These are phyloP conservation scores for Pseudozyma thailandica DNA, from an alignment of 1,284 basidiomycete species.

Conservation along the genomic window DNA sequence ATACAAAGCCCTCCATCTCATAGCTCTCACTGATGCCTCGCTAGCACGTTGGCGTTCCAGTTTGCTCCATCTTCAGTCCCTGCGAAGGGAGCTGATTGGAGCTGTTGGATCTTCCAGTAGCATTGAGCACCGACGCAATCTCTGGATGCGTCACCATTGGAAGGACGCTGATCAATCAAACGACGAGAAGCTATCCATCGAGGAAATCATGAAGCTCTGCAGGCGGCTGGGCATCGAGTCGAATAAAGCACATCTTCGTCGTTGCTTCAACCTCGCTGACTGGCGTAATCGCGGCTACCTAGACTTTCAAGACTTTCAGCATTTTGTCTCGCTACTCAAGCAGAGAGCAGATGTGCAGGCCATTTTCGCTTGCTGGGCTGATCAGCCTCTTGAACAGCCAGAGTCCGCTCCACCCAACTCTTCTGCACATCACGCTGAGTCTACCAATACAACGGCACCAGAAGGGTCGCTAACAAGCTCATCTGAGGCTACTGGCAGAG, in stretches of 20 bases:
- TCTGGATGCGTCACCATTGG: constrained; percentile 88
- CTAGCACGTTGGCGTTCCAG: constrained; percentile 73
- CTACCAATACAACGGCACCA: not conserved
- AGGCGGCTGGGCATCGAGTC: constrained; percentile 79
- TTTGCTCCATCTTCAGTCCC: constrained; percentile 69
- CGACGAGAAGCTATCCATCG: constrained; percentile 77
- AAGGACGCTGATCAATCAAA: constrained; percentile 75
- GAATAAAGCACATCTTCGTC: constrained; percentile 74
- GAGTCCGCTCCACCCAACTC: not conserved
- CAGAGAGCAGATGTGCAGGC: constrained; percentile 81
- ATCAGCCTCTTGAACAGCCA: constrained; percentile 18
- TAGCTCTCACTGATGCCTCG: constrained; percentile 78
- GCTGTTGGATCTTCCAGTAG: constrained; percentile 54
- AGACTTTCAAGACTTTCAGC: constrained; percentile 84
- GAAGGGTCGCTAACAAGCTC: not conserved
- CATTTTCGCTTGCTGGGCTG: constrained; percentile 61
- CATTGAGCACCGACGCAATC: constrained; percentile 74
- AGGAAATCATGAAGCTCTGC: constrained; percentile 81
- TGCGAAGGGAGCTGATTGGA: constrained; percentile 56
- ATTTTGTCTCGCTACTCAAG: constrained; percentile 86
- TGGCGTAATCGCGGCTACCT: constrained; percentile 76
- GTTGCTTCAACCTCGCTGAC: constrained; percentile 83
- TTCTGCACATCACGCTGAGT: no score
- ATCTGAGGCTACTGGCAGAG: not conserved
- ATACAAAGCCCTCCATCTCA: constrained; percentile 91